Conservation (phyloP, 331 rosid species). For the Acacia pycnantha region DNA sequence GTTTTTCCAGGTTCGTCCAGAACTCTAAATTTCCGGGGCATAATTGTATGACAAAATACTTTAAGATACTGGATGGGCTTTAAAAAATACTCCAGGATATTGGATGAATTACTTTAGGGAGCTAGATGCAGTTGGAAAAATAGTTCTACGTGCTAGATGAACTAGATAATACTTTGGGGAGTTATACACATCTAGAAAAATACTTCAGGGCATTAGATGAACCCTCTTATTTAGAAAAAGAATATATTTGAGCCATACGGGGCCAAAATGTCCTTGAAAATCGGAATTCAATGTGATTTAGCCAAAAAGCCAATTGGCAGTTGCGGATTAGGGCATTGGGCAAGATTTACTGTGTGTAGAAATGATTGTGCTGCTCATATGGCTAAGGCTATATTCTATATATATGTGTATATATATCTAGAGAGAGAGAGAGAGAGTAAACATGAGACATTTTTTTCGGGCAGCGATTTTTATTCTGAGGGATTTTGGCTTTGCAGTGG, state of each 20-base stretch:
- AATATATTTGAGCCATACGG: neutral
- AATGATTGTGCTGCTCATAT: neutral
- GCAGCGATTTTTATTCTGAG: neutral
- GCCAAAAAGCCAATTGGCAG: neutral
- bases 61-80: too few relatives aligned
- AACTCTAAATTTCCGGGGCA: too few relatives aligned
- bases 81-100: too few relatives aligned
- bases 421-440: neutral
- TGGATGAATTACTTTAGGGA: too few relatives aligned
- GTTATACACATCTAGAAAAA: too few relatives aligned
- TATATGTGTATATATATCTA: neutral
- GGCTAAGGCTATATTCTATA: neutral
- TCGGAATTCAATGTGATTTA: neutral
- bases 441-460: neutral
- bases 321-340: neutral
- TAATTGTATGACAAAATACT: neutral
- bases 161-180: too few relatives aligned
- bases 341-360: neutral
- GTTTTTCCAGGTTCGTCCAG: too few relatives aligned
- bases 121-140: too few relatives aligned
- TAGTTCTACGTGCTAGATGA: too few relatives aligned
- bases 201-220: too few relatives aligned
- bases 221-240: neutral
- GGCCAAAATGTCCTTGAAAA: neutral
- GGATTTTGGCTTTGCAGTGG: neutral